Base-by-base conservation (phyloP, 176 grass and related monocot species). In the Poa pratensis region DNA sequence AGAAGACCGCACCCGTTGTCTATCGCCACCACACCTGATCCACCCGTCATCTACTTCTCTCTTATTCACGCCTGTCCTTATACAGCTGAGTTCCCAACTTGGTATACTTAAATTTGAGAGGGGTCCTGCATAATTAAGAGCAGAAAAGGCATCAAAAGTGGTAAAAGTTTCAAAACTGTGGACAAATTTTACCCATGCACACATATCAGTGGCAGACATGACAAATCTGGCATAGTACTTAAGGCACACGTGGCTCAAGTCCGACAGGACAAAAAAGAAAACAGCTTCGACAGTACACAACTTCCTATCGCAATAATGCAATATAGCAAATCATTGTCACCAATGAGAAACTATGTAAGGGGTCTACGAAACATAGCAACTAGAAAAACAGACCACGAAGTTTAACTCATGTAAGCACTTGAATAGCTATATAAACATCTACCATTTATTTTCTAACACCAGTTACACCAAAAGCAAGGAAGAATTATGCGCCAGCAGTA, bases 1-100 rank as follows among this genome's bases (percentile, higher is more conserved):
- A 95, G 80, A 75, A 98, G 86, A 14, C 96, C 93, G 24, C 93
- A 91, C 11, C 96, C 93, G 45, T 98, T 98, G 86, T 95, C 96
- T 50, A 98, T 28, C 42, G 94, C 96, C 81, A 98, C 96, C 27
- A 95, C 93, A 39, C 77, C 57, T 69, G 82, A 88, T 83, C 81
- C 80, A 68, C 53, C 87, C 0, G 76, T 87, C 89, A 90, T 87
- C 67, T 26, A 37, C 18, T 59, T 37, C 43, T 22, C 20, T 58
- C 64, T 69, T 66, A 20, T 51, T 14, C 19, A 42, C 17, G 3
- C 17, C 16, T 75, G 6, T 12, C 52, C 7, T 63, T 65, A 39
- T 32, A 12, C 24, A 15, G 5, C 53, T 51, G 30, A 35, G 39
- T 55, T 3, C 32, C 39, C 45, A 59, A 78, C 26, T 17, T 5